A percentile compares a stretch with the other conserved stretches of the same genome.
phyloP scores from a whole-genome alignment of 2,329 filamentous ascomycete species.

The Rutstroemia sp. region DNA sequence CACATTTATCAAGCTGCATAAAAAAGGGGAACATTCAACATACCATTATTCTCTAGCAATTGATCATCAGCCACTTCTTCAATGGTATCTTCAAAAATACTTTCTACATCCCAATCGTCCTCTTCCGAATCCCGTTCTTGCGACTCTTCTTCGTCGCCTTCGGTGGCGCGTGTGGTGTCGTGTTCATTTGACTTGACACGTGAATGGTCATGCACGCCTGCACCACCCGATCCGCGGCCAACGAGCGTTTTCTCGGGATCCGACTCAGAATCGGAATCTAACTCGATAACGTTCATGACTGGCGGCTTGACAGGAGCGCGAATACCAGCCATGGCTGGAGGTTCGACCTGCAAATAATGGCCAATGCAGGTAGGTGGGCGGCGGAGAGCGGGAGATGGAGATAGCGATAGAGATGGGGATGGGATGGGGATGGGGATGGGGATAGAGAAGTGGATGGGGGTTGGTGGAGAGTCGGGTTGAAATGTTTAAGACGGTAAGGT shows the following conservation, averaged over 20 bases:
- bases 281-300: constrained; percentile 5
- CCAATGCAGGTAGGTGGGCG: too few relatives aligned
- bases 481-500: too few relatives aligned
- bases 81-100: constrained; percentile 40
- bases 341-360: background rate
- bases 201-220: background rate
- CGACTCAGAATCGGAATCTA: background rate
- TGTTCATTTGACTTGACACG: constrained; percentile 4
- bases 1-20: background rate
- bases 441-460: too few relatives aligned
- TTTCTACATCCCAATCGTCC: constrained; percentile 28
- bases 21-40: constrained; percentile 8
- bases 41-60: constrained; percentile 36
- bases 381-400: too few relatives aligned
- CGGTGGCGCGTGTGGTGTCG: background rate
- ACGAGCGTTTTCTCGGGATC: constrained; percentile 5
- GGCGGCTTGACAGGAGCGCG: background rate
- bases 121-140: constrained; percentile 14
- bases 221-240: background rate
- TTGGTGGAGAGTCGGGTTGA: too few relatives aligned
- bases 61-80: constrained; percentile 40
- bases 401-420: too few relatives aligned
- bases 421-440: too few relatives aligned
- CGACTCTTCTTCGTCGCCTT: background rate
- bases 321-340: background rate